phyloP scores from a whole-genome alignment of 2,329 filamentous ascomycete genomes.

The Xylariaceae sp. region DNA sequence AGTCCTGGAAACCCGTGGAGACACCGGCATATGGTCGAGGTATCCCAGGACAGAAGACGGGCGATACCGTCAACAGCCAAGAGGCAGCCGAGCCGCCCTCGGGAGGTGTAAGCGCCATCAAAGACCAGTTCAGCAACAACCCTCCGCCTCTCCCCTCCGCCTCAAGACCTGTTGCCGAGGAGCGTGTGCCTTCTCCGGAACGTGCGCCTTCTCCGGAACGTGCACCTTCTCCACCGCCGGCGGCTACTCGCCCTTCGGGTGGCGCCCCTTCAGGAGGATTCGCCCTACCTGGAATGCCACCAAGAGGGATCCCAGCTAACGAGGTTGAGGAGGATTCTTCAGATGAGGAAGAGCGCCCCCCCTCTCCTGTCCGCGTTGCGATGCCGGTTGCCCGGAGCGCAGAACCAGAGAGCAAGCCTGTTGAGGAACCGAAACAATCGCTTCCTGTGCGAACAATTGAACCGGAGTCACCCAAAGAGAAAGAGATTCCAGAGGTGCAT shows the following conservation, averaged over 20 bases:
- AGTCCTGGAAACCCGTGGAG: conserved; percentile 82
- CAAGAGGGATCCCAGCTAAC: conserved; percentile 50
- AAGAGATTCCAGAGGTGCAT: conserved; percentile 60
- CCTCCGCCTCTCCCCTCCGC: conserved; percentile 54
- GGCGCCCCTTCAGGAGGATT: conserved; percentile 61
- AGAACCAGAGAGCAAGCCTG: conserved; percentile 47
- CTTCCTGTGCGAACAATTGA: conserved; percentile 62
- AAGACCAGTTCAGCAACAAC: conserved; percentile 77
- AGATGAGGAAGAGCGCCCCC: conserved; percentile 46
- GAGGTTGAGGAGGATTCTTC: conserved; percentile 54
- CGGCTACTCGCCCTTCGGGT: conserved; percentile 49
- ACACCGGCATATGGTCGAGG: conserved; percentile 66
- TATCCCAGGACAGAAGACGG: conserved; percentile 58
- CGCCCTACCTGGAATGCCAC: conserved; percentile 71
- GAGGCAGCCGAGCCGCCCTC: conserved; percentile 50
- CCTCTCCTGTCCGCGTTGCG: conserved; percentile 78
- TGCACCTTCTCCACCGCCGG: conserved; percentile 59
- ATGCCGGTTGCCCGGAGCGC: conserved; percentile 71
- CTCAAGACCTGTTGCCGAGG: conserved; percentile 13
- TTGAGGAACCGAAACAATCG: conserved; percentile 46
- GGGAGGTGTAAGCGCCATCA: conserved; percentile 66
- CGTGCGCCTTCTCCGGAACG: too few relatives aligned
- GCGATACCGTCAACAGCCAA: conserved; percentile 40
- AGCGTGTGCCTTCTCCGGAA: too few relatives aligned
- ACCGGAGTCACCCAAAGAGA: conserved; percentile 56